Conservation (phyloP, 2,329 filamentous ascomycete genomes). For the Albifimbria verrucaria region DNA sequence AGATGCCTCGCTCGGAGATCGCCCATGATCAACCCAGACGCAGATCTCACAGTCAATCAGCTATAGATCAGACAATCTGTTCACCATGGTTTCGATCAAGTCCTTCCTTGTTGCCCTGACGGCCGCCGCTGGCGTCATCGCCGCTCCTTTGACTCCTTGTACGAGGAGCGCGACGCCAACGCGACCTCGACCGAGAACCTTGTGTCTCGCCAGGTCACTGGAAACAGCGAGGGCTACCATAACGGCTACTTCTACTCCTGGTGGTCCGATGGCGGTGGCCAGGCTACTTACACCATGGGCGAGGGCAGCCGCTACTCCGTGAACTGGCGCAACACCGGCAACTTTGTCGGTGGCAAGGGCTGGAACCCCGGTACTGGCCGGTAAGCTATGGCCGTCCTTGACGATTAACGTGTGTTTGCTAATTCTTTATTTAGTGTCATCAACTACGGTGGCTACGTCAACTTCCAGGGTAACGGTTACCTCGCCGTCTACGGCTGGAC, state of each 20-base stretch:
- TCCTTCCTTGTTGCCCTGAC: slow-evolving; percentile 33
- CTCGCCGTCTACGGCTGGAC: slow-evolving; percentile 40
- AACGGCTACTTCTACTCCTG: slow-evolving; percentile 60
- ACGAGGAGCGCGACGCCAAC: slow-evolving; percentile 27
- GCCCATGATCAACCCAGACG: too few species aligned
- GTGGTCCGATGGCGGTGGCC: slow-evolving; percentile 53
- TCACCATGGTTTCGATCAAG: slow-evolving; percentile 37
- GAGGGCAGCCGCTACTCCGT: slow-evolving; percentile 47
- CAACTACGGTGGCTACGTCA: slow-evolving; percentile 45
- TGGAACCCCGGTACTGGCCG: slow-evolving; percentile 38
- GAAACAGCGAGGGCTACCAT: slow-evolving; percentile 46
- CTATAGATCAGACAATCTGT: neutral
- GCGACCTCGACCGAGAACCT: slow-evolving; percentile 13
- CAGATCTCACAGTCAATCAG: neutral
- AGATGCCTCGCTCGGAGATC: neutral
- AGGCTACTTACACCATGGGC: slow-evolving; percentile 53
- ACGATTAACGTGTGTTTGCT: neutral
- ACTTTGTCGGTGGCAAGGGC: slow-evolving; percentile 49
- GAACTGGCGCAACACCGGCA: slow-evolving; percentile 44
- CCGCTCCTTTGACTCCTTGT: slow-evolving; percentile 22
- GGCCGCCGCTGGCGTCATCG: slow-evolving; percentile 26
- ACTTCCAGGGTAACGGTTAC: slow-evolving; percentile 46
- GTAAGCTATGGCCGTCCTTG: slow-evolving; percentile 18
- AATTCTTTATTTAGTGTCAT: slow-evolving; percentile 35
- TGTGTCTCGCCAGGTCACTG: slow-evolving; percentile 24